A percentile compares a stretch with the other conserved stretches of the same genome.
phyloP scores from a whole-genome alignment of 345 rosid species.

The Moringa oleifera region DNA sequence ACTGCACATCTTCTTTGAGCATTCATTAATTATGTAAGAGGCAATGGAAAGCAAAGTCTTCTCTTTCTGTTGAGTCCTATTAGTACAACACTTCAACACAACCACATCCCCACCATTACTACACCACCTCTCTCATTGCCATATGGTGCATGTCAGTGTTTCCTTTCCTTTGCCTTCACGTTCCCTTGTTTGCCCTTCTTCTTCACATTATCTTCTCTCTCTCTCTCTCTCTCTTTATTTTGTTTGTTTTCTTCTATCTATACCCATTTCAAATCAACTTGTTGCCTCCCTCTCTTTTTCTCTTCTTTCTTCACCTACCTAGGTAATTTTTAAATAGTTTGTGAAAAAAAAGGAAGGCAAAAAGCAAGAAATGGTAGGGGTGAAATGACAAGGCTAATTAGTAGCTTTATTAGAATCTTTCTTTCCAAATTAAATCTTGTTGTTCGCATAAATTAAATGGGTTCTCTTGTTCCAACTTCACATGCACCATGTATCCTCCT shows the following conservation, averaged over 20 bases:
- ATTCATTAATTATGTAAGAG: conserved; percentile 18
- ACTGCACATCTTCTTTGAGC: conserved; percentile 25
- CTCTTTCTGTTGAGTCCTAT: too few relatives aligned
- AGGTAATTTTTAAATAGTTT: too few relatives aligned
- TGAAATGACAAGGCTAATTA: conserved; percentile 1
- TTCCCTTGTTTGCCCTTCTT: conserved; percentile 17
- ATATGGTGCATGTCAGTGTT: conserved; percentile 19
- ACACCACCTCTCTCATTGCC: conserved; percentile 1
- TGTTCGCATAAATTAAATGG: conserved; percentile 17
- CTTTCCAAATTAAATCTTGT: conserved; percentile 8
- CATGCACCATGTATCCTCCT: conserved; percentile 23
- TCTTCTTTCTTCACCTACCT: conserved; percentile 10
- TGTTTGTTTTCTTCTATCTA: conserved; percentile 6
- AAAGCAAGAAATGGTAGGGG: neutral
- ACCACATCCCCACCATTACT: too few relatives aligned
- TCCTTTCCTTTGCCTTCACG: conserved; percentile 37
- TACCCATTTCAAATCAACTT: conserved; percentile 28
- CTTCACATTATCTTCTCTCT: neutral
- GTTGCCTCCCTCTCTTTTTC: neutral
- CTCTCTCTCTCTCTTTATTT: conserved; percentile 10
- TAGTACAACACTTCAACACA: neutral
- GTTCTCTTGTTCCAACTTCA: conserved; percentile 23
- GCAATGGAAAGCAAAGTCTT: conserved; percentile 3
- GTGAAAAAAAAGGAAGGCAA: neutral
- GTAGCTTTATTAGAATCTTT: conserved; percentile 12